Percentiles rank a stretch among this genome's conserved stretches.
These are phyloP conservation scores for Aristolochia californica DNA, from an alignment of 164 flowering plant species.

Conservation along the genomic window DNA sequence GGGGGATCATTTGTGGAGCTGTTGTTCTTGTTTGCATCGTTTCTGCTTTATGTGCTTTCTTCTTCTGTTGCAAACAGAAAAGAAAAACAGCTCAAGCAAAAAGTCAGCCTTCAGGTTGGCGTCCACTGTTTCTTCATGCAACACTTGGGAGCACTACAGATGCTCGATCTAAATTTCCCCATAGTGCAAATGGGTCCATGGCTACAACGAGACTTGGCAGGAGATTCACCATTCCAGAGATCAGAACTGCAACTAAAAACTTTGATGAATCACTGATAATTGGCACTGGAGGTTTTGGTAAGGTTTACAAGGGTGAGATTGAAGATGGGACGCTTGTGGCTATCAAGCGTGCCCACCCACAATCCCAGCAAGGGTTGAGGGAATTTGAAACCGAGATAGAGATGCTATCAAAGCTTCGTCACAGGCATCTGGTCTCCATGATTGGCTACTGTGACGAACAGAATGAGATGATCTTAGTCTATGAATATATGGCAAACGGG, in stretches of 20 bases:
- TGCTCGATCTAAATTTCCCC: constrained; percentile 20
- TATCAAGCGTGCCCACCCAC: constrained; percentile 58
- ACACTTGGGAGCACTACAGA: constrained; percentile 22
- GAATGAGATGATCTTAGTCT: constrained; percentile 66
- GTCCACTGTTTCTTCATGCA: constrained; percentile 39
- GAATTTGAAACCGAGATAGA: constrained; percentile 73
- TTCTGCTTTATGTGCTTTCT: constrained; percentile 14
- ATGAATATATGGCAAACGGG: constrained; percentile 73
- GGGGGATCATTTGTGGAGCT: constrained; percentile 48
- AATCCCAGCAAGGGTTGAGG: constrained; percentile 54
- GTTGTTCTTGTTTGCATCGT: constrained; percentile 29
- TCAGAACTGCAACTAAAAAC: constrained; percentile 52
- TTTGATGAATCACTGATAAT: constrained; percentile 61
- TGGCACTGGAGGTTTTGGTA: constrained; percentile 76
- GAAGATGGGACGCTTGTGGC: constrained; percentile 48
- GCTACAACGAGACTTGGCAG: constrained; percentile 39
- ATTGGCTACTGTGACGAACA: constrained; percentile 70
- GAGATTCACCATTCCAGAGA: constrained; percentile 50
- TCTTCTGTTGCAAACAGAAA: constrained; percentile 18
- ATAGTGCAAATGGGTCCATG: constrained; percentile 20
- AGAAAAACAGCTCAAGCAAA: constrained; percentile 16
- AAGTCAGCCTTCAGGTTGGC: constrained; percentile 35
- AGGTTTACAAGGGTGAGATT: constrained; percentile 58
- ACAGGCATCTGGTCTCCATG: constrained; percentile 61
- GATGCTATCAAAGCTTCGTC: constrained; percentile 71